phyloP scores from a whole-genome alignment of 495 filamentous ascomycete genomes.

The Gamarada debralockiae region DNA sequence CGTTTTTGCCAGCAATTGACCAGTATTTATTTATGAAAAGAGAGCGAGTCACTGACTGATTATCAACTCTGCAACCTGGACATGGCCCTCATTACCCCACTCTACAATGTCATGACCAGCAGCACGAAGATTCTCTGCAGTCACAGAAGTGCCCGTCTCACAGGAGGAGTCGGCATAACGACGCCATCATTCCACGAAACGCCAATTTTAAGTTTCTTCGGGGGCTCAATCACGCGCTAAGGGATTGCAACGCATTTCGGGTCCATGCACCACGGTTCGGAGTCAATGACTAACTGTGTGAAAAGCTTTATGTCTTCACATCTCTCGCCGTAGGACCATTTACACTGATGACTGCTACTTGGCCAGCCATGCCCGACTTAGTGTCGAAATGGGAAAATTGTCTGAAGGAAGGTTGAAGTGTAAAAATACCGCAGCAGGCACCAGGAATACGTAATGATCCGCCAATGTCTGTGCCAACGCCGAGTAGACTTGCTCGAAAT shows the following conservation, averaged over 20 bases:
- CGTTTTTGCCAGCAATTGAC: not conserved
- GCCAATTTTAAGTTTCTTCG: conserved; percentile 40
- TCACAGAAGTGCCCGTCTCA: conserved; percentile 36
- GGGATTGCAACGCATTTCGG: conserved; percentile 37
- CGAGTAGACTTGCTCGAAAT: conserved; percentile 49
- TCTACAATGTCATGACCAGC: not conserved
- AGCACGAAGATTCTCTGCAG: not conserved
- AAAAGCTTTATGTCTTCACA: conserved; percentile 36
- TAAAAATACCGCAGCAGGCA: conserved; percentile 51
- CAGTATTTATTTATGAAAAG: not conserved
- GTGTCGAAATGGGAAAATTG: conserved; percentile 39
- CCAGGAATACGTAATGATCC: conserved; percentile 44
- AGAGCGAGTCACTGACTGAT: not conserved
- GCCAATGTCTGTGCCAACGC: conserved; percentile 57
- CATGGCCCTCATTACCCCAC: not conserved
- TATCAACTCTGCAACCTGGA: not conserved
- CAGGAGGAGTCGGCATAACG: conserved; percentile 51
- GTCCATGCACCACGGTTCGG: conserved; percentile 36
- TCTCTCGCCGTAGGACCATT: conserved; percentile 41
- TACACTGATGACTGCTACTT: conserved; percentile 29
- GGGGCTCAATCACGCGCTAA: conserved; percentile 29
- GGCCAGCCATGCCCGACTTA: conserved; percentile 19
- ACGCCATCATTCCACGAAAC: conserved; percentile 51
- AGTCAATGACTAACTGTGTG: conserved; percentile 32
- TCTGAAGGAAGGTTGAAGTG: conserved; percentile 48